phyloP scores from a whole-genome alignment of 495 filamentous ascomycete genomes.

The Aspergillus egyptiacus region DNA sequence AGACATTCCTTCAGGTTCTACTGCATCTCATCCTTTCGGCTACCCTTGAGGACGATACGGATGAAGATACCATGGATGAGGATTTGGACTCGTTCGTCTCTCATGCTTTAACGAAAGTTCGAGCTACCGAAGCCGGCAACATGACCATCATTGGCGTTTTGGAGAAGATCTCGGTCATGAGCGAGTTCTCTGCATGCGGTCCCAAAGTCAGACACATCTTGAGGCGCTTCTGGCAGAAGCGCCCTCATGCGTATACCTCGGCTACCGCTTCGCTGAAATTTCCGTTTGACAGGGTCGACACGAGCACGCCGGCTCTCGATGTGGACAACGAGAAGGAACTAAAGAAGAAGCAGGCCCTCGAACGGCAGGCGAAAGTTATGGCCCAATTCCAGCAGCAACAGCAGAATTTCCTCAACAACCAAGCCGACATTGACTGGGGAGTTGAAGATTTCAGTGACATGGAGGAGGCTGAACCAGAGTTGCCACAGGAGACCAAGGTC shows the following conservation, averaged over 20 bases:
- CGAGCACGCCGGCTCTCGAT: slow-evolving; percentile 52
- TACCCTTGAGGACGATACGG: slow-evolving; percentile 67
- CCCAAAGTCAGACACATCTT: slow-evolving; percentile 80
- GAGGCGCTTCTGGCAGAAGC: slow-evolving; percentile 80
- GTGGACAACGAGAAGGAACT: slow-evolving; percentile 66
- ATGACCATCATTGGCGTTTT: slow-evolving; percentile 69
- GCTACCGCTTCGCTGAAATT: slow-evolving; percentile 49
- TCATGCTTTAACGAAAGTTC: slow-evolving; percentile 57
- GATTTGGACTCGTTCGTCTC: slow-evolving; percentile 58
- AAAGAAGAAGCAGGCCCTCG: slow-evolving; percentile 84
- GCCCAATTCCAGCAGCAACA: slow-evolving; percentile 96
- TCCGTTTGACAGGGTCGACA: slow-evolving; percentile 49
- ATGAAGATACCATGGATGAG: slow-evolving; percentile 50
- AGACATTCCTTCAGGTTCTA: slow-evolving; percentile 86
- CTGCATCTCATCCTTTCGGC: slow-evolving; percentile 81
- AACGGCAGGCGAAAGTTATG: slow-evolving; percentile 88
- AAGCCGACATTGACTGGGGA: slow-evolving; percentile 80
- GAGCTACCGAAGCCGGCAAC: slow-evolving; percentile 48
- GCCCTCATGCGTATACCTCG: slow-evolving; percentile 59
- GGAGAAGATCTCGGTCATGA: slow-evolving; percentile 64
- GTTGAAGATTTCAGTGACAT: slow-evolving; percentile 67
- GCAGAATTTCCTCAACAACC: slow-evolving; percentile 82
- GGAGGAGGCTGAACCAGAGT: slow-evolving; percentile 54
- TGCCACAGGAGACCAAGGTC: slow-evolving; percentile 57
- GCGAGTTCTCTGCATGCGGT: slow-evolving; percentile 71